Percentiles rank a stretch among this genome's conserved stretches.
phyloP scores from a whole-genome alignment of 1,284 basidiomycete genomes.

The Serendipita sp. region DNA sequence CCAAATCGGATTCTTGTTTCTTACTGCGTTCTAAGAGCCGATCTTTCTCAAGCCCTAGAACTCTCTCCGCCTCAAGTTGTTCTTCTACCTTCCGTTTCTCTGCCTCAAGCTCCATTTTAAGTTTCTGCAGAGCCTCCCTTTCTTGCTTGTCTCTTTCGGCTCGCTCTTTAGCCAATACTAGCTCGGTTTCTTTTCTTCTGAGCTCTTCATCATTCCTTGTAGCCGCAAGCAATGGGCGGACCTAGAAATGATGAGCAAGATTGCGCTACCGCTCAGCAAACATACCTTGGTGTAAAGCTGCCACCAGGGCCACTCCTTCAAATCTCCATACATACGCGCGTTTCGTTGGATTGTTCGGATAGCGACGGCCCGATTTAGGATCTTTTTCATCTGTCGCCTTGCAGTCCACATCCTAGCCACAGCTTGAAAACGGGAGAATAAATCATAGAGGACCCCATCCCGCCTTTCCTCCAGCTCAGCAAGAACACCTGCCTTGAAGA shows the following conservation, averaged over 20 bases:
- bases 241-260: conserved; percentile 26
- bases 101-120: conserved; percentile 65
- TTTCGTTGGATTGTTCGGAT: conserved; percentile 89
- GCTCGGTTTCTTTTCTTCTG: conserved; percentile 75
- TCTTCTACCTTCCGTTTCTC: conserved; percentile 75
- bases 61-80: conserved; percentile 70
- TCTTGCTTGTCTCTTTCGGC: conserved; percentile 77
- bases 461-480: conserved; percentile 95
- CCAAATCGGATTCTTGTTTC: conserved; percentile 67
- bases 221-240: conserved; percentile 84
- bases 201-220: conserved; percentile 90
- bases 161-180: conserved; percentile 67
- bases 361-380: conserved; percentile 84
- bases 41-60: conserved; percentile 74
- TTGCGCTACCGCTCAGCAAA: neutral
- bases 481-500: conserved; percentile 97
- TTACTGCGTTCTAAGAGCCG: conserved; percentile 74
- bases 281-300: conserved; percentile 81
- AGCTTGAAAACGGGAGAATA: conserved; percentile 84
- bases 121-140: conserved; percentile 58
- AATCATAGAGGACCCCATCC: conserved; percentile 74
- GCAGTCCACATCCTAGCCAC: conserved; percentile 75
- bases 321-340: conserved; percentile 77
- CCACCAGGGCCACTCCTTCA: conserved; percentile 99
- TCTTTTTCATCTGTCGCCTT: conserved; percentile 85